Evolutionary conservation across 192 early-diverging fungal species (phyloP).

Genomic region (Coemansia sp.): DNA sequence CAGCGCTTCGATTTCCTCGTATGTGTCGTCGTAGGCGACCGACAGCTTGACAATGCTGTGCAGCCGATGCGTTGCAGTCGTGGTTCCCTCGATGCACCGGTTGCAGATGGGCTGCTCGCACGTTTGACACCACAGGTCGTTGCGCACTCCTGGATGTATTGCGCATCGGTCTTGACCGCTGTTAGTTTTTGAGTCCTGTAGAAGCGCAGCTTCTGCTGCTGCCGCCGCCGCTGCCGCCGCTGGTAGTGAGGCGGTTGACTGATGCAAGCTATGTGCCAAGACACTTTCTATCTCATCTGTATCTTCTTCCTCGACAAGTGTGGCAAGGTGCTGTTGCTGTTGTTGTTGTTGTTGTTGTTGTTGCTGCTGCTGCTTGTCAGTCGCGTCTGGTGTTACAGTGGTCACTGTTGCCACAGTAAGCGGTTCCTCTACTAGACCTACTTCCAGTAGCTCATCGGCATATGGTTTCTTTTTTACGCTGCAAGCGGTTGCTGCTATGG

Average conservation of each 20-base stretch:
- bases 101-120: conserved; percentile 34
- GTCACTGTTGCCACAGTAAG: not conserved
- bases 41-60: conserved; percentile 32
- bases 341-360: not conserved
- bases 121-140: conserved; percentile 45
- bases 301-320: conserved; percentile 3
- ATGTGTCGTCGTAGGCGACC: conserved; percentile 49
- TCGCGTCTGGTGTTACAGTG: not conserved
- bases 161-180: conserved; percentile 28
- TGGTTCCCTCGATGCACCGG: conserved; percentile 17
- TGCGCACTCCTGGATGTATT: conserved; percentile 40
- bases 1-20: conserved; percentile 37
- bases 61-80: conserved; percentile 1
- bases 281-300: not conserved
- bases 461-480: not conserved
- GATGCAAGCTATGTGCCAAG: not conserved
- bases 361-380: not conserved
- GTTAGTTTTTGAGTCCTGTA: not conserved
- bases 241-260: too few relatives aligned
- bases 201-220: not conserved
- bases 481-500: not conserved
- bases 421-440: not conserved
- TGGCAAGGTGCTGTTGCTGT: not conserved
- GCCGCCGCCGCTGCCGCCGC: too few relatives aligned
- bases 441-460: not conserved